phyloP scores from a whole-genome alignment of 495 filamentous ascomycete species.

The Aspergillus kassunensis region DNA sequence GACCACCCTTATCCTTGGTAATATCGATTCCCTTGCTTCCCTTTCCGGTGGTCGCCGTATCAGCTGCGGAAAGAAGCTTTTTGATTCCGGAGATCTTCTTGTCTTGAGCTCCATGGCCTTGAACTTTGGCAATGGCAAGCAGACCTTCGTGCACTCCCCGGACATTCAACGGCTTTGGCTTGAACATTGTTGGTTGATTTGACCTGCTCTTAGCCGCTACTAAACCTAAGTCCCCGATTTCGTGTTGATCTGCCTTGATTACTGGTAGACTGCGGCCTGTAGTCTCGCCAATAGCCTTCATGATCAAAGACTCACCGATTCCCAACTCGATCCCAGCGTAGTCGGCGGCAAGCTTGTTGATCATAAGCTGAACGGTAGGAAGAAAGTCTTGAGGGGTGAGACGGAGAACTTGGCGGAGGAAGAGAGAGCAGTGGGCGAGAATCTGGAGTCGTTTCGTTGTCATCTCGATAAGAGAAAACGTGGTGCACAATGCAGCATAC shows the following conservation, averaged over 20 bases:
- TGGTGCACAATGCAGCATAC: slow-evolving; percentile 90
- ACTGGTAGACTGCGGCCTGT: slow-evolving; percentile 82
- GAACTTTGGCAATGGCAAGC: slow-evolving; percentile 79
- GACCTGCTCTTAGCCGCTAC: slow-evolving; percentile 92
- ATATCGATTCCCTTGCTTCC: slow-evolving; percentile 71
- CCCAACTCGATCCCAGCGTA: slow-evolving; percentile 94
- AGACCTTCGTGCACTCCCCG: slow-evolving; percentile 82
- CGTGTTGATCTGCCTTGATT: slow-evolving; percentile 91
- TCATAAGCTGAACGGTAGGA: slow-evolving; percentile 87
- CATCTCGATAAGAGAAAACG: slow-evolving; percentile 89
- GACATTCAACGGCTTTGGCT: slow-evolving; percentile 86
- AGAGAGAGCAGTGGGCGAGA: slow-evolving; percentile 79
- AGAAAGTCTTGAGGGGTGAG: slow-evolving; percentile 86
- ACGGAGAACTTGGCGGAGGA: slow-evolving; percentile 87
- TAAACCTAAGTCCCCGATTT: slow-evolving; percentile 91
- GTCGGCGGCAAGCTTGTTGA: slow-evolving; percentile 95
- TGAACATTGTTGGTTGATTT: slow-evolving; percentile 96
- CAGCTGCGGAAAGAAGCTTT: slow-evolving; percentile 84
- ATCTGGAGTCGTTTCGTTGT: slow-evolving; percentile 89
- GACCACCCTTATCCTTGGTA: slow-evolving; percentile 85
- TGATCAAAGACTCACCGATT: slow-evolving; percentile 94
- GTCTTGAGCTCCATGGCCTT: slow-evolving; percentile 82
- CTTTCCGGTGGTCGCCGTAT: slow-evolving; percentile 65
- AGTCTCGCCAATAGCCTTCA: slow-evolving; percentile 95
- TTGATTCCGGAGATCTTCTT: slow-evolving; percentile 93